phyloP scores from a whole-genome alignment of 2,329 filamentous ascomycete species.

The Harringtonia aguacate region DNA sequence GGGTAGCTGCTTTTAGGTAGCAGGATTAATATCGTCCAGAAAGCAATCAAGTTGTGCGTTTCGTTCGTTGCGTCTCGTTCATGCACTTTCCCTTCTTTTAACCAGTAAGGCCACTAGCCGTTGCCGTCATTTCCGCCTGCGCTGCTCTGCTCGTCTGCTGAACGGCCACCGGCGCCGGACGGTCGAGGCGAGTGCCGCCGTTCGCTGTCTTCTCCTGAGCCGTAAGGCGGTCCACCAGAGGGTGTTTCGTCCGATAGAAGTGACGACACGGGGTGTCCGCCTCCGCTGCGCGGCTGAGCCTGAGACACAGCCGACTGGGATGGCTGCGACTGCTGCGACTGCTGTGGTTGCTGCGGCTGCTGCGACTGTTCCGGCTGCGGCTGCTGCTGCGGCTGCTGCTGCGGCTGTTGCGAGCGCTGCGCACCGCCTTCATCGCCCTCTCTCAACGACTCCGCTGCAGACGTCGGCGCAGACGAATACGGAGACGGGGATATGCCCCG shows the following conservation, averaged over 20 bases:
- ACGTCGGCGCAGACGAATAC: constrained; percentile 22
- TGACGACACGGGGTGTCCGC: constrained; percentile 33
- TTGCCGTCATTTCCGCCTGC: not conserved
- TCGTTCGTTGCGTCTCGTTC: not conserved
- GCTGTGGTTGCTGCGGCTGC: constrained; percentile 14
- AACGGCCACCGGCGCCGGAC: not conserved
- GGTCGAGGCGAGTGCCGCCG: constrained; percentile 19
- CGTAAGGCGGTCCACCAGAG: constrained; percentile 13
- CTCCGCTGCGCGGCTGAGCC: constrained; percentile 17
- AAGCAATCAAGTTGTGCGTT: not conserved
- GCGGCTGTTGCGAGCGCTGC: constrained; percentile 10
- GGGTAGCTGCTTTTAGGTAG: too few relatives aligned
- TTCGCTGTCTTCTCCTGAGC: constrained; percentile 16
- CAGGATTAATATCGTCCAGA: too few relatives aligned
- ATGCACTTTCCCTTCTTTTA: not conserved
- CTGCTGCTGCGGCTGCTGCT: constrained; percentile 14
- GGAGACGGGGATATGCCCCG: constrained; percentile 17
- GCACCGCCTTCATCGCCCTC: constrained; percentile 22
- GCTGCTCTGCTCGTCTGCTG: not conserved
- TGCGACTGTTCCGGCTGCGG: constrained; percentile 3
- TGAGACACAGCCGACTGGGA: not conserved
- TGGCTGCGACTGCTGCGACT: constrained; percentile 10
- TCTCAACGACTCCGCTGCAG: constrained; percentile 20
- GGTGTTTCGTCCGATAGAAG: constrained; percentile 28
- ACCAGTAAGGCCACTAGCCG: not conserved